Evolutionary conservation across 179 eudicot species (phyloP).

Genomic region (Corrigiola litoralis): DNA sequence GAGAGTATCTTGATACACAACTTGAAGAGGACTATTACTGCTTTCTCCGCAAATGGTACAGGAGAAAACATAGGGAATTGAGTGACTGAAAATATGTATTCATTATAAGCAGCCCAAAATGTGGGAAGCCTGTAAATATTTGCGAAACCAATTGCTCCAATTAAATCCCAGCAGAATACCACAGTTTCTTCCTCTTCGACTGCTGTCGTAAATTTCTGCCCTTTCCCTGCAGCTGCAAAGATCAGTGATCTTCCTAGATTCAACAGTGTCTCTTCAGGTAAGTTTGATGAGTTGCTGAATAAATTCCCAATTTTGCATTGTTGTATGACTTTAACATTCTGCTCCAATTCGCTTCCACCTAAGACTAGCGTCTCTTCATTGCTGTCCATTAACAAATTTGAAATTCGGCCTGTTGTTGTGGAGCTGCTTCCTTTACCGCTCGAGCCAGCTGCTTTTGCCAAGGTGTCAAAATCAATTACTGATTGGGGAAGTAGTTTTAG

Average conservation of each 20-base stretch:
- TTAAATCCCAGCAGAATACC: conserved; percentile 84
- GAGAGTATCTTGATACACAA: conserved; percentile 52
- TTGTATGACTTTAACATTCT: conserved; percentile 72
- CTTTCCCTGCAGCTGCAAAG: conserved; percentile 88
- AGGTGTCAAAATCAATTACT: conserved; percentile 44
- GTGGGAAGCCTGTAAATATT: conserved; percentile 49
- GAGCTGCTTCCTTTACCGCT: conserved; percentile 24
- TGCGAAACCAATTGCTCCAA: conserved; percentile 37
- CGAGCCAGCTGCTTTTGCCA: conserved; percentile 12
- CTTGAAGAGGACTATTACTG: conserved; percentile 48
- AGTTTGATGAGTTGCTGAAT: conserved; percentile 58
- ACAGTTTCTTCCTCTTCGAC: conserved; percentile 93
- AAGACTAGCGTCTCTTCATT: conserved; percentile 67
- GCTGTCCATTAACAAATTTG: conserved; percentile 61
- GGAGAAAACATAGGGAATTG: conserved; percentile 83
- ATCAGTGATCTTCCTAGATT: conserved; percentile 82
- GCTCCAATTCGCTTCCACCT: conserved; percentile 85
- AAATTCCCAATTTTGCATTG: conserved; percentile 75
- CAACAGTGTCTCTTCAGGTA: conserved; percentile 62
- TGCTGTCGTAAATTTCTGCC: conserved; percentile 87
- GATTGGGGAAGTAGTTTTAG: conserved; percentile 86
- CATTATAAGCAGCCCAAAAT: conserved; percentile 83
- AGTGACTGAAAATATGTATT: conserved; percentile 56
- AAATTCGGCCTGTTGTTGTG: conserved; percentile 43
- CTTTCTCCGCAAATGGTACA: conserved; percentile 81